Base-by-base conservation (phyloP, 352 stramenopile species). In the Peronospora destructor region DNA sequence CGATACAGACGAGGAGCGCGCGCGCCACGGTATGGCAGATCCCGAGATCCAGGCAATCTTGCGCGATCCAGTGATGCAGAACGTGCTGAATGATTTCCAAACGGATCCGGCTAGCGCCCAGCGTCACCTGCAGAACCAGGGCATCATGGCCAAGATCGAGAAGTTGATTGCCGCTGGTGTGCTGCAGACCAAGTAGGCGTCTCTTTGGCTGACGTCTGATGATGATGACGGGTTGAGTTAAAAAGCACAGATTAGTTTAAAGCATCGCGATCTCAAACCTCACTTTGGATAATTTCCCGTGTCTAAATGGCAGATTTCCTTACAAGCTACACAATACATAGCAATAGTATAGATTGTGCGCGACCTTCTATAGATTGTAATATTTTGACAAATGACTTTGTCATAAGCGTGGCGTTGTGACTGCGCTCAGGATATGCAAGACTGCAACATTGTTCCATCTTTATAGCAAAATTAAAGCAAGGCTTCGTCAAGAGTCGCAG, bases 11-110 rank as follows among this genome's bases (percentile, higher is more conserved):
- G 84, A 96, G 45, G 95, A 99, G 70, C 85, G 97, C 45, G 91
- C 94, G 3, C 83, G 82, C n/a, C 97, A 98, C 71, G 96, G 95
- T 17, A 96, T 99, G 83, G 94, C 95, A 3, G 97, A 99, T 80
- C 97, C 97, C 7, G 96, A 99, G 66, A 98, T 99, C 69, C 95
- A 98, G 71, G 66, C 71, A 14, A 99, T 99, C 47, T 66, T 99
- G 48, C 70, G 85, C 36, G 97, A 99, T 70, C 96, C 97, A 12
- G 76, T 99, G 32, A 97, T 99, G 60, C 86, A 97, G 61, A 95
- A 98, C 60, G 95, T 98, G 45, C 79, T 99, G 34, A 88, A 94
- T 58, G 96, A 99, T 68, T 97, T 99, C 65, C 89, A 97, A 66
- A 89, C 94, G 45, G 97, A 99, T 77, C 95, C 95, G 3, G 58